Evolutionary conservation across 106 monocot species (phyloP).

Genomic region (Acorus calamus): DNA sequence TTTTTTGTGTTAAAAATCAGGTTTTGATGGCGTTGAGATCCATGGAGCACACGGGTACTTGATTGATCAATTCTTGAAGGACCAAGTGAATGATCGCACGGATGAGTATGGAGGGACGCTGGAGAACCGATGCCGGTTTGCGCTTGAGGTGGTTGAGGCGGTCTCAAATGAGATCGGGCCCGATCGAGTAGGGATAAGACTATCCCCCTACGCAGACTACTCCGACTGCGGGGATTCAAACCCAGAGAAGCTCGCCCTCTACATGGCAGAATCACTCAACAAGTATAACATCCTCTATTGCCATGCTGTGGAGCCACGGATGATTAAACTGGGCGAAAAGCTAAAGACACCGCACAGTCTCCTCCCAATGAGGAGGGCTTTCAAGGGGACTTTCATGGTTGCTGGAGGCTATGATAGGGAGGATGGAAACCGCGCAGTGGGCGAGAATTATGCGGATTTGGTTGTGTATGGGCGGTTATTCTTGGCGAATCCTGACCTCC

Average conservation of each 20-base stretch:
- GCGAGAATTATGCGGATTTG: constrained; percentile 17
- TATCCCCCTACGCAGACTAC: constrained; percentile 19
- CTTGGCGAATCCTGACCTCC: constrained; percentile 2
- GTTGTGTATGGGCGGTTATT: constrained; percentile 14
- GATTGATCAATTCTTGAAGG: constrained; percentile 13
- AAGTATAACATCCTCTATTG: constrained; percentile 19
- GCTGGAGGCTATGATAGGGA: constrained; percentile 27
- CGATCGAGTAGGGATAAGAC: constrained; percentile 16
- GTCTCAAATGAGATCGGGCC: constrained; percentile 17
- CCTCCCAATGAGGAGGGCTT: constrained; percentile 14
- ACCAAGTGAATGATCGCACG: constrained; percentile 7
- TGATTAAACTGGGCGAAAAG: constrained; percentile 13
- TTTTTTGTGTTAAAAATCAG: neutral
- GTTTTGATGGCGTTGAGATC: constrained; percentile 16
- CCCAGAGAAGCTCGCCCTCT: constrained; percentile 11
- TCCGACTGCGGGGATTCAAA: constrained; percentile 19
- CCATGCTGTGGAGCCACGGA: constrained; percentile 24
- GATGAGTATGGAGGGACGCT: constrained; percentile 18
- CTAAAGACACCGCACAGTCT: constrained; percentile 10
- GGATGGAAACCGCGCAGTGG: constrained; percentile 21
- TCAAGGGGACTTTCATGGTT: constrained; percentile 27
- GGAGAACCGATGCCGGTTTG: constrained; percentile 31
- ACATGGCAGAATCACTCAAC: constrained; percentile 18
- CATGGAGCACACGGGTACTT: constrained; percentile 12
- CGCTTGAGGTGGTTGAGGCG: constrained; percentile 16